These are phyloP conservation scores for Carex scoparia DNA, from an alignment of 176 grass and related monocot species.

Conservation along the genomic window DNA sequence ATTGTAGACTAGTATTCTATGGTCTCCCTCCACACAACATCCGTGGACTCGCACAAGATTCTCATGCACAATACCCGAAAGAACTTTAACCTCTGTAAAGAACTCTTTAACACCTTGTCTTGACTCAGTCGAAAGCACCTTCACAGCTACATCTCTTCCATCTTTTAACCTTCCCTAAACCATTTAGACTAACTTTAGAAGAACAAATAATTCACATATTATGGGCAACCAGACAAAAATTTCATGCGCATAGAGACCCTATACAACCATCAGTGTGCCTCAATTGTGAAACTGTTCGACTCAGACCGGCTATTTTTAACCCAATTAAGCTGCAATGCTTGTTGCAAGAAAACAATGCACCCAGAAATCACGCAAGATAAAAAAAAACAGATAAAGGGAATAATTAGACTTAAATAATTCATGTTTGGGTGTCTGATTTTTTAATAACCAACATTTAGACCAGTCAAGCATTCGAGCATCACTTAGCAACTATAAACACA, in stretches of 20 bases:
- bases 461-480: neutral
- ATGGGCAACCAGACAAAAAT: neutral
- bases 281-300: neutral
- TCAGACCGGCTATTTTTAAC: neutral
- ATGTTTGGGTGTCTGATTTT: neutral
- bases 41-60: conserved; percentile 69
- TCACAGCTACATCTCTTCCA: conserved; percentile 66
- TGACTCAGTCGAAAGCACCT: conserved; percentile 60
- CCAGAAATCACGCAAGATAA: neutral
- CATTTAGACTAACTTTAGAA: neutral
- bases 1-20: conserved; percentile 67
- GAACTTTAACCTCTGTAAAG: conserved; percentile 48
- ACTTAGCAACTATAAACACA: neutral
- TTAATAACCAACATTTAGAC: neutral
- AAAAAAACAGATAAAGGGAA: neutral
- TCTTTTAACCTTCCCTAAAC: conserved; percentile 56
- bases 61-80: conserved; percentile 52
- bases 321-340: neutral
- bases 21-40: conserved; percentile 61
- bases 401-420: neutral
- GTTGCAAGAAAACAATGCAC: neutral
- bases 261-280: neutral
- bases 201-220: conserved; percentile 1
- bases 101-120: conserved; percentile 70
- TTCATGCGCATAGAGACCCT: neutral